These are phyloP conservation scores for Myriangium duriaei DNA, from an alignment of 2,329 filamentous ascomycete species.

Conservation along the genomic window DNA sequence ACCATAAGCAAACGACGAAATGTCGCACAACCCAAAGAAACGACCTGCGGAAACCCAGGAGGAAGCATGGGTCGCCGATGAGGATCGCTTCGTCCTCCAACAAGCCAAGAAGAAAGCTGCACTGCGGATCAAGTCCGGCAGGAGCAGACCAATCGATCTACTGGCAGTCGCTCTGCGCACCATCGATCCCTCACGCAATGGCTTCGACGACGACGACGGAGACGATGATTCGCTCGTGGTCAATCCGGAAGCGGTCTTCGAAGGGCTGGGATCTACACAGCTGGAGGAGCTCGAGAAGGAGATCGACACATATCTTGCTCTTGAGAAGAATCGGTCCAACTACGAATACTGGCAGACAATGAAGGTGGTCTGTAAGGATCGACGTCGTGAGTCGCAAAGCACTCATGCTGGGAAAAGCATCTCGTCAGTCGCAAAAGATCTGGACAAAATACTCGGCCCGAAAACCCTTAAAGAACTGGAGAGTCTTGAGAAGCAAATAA, in stretches of 20 bases:
- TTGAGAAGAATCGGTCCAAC: slow-evolving; percentile 69
- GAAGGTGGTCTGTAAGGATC: slow-evolving; percentile 69
- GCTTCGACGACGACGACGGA: slow-evolving; percentile 61
- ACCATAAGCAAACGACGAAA: too few relatives aligned
- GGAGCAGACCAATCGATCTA: slow-evolving; percentile 87
- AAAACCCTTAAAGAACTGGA: slow-evolving; percentile 84
- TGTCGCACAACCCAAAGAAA: slow-evolving; percentile 28
- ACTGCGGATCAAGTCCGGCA: slow-evolving; percentile 80
- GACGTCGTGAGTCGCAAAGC: slow-evolving; percentile 51
- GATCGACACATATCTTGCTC: slow-evolving; percentile 62
- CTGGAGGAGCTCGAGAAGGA: slow-evolving; percentile 69
- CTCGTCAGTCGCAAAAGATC: slow-evolving; percentile 70
- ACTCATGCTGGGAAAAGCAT: slow-evolving; percentile 57
- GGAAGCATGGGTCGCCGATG: slow-evolving; percentile 70
- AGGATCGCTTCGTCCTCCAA: slow-evolving; percentile 90
- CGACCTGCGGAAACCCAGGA: slow-evolving; percentile 34
- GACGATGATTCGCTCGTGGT: slow-evolving; percentile 70
- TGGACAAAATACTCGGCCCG: slow-evolving; percentile 73
- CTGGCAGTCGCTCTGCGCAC: slow-evolving; percentile 82
- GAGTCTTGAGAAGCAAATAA: slow-evolving; percentile 74
- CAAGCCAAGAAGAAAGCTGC: slow-evolving; percentile 97
- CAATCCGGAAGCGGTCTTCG: slow-evolving; percentile 69
- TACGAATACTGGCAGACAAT: slow-evolving; percentile 85
- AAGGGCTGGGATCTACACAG: slow-evolving; percentile 53
- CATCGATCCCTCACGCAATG: slow-evolving; percentile 70